Evolutionary conservation across 805 yeast species (phyloP).

Genomic region (Yarrowia yakushimensis): DNA sequence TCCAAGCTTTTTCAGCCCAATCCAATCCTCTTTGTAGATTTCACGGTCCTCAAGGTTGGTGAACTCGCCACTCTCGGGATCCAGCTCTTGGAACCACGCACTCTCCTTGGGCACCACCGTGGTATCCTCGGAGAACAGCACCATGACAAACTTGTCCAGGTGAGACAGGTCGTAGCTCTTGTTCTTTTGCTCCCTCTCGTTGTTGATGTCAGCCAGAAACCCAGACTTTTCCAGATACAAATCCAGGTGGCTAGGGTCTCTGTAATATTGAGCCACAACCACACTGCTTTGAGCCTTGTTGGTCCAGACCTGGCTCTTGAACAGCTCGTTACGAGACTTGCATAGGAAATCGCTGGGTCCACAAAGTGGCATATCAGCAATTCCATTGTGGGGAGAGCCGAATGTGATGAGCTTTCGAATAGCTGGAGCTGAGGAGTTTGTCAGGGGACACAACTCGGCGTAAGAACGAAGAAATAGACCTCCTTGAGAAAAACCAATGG

Average conservation of each 20-base stretch:
- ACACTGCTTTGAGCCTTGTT: conserved; percentile 52
- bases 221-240: conserved; percentile 53
- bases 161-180: conserved; percentile 44
- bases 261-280: conserved; percentile 72
- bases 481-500: conserved; percentile 79
- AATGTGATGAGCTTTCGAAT: conserved; percentile 56
- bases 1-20: conserved; percentile 56
- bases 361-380: conserved; percentile 65
- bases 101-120: conserved; percentile 70
- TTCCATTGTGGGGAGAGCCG: conserved; percentile 79
- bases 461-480: conserved; percentile 73
- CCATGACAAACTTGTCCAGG: conserved; percentile 55
- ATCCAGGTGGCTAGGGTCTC: conserved; percentile 55
- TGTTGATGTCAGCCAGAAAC: conserved; percentile 64
- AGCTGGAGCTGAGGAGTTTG: not conserved
- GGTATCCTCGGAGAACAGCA: conserved; percentile 58
- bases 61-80: conserved; percentile 43
- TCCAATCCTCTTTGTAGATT: conserved; percentile 50
- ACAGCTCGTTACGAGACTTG: conserved; percentile 48
- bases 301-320: conserved; percentile 47
- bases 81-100: conserved; percentile 58
- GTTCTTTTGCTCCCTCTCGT: conserved; percentile 48
- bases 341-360: conserved; percentile 56
- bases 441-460: conserved; percentile 52
- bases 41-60: conserved; percentile 50